A percentile compares a stretch with the other conserved stretches of the same genome.
Evolutionary conservation across 257 asterid species (phyloP).

Genomic region (Solanum medicagineum): DNA sequence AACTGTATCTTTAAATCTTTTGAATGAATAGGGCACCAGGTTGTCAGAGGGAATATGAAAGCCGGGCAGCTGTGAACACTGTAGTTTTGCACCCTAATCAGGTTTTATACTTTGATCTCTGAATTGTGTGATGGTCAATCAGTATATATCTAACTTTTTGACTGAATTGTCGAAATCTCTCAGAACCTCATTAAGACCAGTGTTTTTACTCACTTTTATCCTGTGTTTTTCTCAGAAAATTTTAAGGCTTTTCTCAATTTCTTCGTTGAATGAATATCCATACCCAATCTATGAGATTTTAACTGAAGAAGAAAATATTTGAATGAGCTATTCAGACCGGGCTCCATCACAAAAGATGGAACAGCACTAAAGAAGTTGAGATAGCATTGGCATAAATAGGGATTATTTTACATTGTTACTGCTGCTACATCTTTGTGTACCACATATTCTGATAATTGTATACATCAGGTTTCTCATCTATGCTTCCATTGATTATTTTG

Average conservation of each 20-base stretch:
- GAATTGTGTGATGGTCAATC: neutral
- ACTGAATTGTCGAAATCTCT: neutral
- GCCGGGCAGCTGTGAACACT: conserved; percentile 96
- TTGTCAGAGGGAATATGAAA: conserved; percentile 97
- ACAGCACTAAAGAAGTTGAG: neutral
- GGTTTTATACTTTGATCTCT: conserved; percentile 18
- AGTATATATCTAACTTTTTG: neutral
- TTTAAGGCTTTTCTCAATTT: neutral
- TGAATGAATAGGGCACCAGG: conserved; percentile 80
- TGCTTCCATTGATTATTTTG: neutral
- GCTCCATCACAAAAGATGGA: neutral
- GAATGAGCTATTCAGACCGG: neutral
- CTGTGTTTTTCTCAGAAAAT: neutral
- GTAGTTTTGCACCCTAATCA: conserved; percentile 98
- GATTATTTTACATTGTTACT: neutral
- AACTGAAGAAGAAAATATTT: neutral
- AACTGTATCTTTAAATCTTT: neutral
- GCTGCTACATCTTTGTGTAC: neutral
- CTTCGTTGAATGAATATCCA: neutral
- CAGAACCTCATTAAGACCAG: neutral
- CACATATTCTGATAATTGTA: neutral
- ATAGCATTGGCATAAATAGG: neutral
- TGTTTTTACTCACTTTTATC: neutral
- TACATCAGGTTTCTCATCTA: neutral
- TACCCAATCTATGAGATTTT: neutral